Evolutionary conservation across 2,329 filamentous ascomycete species (phyloP).

Genomic region (Westerdykella aurantiaca): DNA sequence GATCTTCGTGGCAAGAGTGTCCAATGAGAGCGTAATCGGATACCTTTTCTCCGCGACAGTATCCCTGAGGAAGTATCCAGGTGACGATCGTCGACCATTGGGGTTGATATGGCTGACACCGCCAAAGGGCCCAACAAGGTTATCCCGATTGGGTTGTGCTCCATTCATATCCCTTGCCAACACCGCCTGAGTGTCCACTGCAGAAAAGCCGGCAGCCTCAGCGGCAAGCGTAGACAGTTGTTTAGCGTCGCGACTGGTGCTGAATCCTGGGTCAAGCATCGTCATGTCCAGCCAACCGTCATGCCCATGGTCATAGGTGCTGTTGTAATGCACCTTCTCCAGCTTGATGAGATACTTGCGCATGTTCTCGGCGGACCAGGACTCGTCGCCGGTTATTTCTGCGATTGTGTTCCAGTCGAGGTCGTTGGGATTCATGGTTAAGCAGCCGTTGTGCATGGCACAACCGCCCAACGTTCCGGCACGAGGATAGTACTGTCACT

Average conservation of each 20-base stretch:
- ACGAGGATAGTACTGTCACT: conserved; percentile 48
- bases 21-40: conserved; percentile 27
- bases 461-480: conserved; percentile 53
- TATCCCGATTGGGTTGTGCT: conserved; percentile 12
- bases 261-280: conserved; percentile 18
- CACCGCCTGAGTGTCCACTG: conserved; percentile 9
- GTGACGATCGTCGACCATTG: conserved; percentile 18
- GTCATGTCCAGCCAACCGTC: conserved; percentile 24
- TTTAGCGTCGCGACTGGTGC: conserved; percentile 7
- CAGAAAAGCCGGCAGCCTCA: conserved; percentile 12
- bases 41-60: conserved; percentile 40
- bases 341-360: conserved; percentile 46
- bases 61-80: conserved; percentile 43
- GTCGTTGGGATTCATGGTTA: conserved; percentile 50
- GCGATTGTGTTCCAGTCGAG: conserved; percentile 56
- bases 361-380: conserved; percentile 55
- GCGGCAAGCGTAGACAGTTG: conserved; percentile 11
- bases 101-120: conserved; percentile 23
- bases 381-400: conserved; percentile 52
- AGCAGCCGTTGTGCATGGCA: conserved; percentile 53
- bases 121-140: conserved; percentile 18
- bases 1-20: conserved; percentile 40
- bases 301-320: conserved; percentile 17
- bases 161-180: conserved; percentile 19
- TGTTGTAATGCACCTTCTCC: conserved; percentile 22